Evolutionary conservation across 305 asterid genomes (phyloP).

Genomic region (Fraxinus paxiana): DNA sequence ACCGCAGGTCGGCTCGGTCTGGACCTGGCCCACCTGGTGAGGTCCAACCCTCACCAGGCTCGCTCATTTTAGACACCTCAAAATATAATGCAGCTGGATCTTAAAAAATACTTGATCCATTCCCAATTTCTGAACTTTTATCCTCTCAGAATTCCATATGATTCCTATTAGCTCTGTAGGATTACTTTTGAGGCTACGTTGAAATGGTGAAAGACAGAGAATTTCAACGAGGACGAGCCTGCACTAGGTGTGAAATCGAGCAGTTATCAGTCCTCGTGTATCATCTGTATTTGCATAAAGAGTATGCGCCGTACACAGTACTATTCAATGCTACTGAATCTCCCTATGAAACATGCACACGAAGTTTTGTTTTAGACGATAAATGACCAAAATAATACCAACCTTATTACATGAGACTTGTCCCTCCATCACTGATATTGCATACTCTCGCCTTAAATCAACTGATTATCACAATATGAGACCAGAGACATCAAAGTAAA

Average conservation of each 20-base stretch:
- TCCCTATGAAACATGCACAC: not conserved
- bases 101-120: not conserved
- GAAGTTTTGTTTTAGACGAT: not conserved
- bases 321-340: not conserved
- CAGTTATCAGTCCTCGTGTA: not conserved
- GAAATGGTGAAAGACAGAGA: not conserved
- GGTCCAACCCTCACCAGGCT: not conserved
- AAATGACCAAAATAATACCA: not conserved
- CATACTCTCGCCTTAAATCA: not conserved
- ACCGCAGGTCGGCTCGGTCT: not conserved
- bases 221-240: not conserved
- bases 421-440: not conserved
- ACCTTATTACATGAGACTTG: not conserved
- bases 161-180: not conserved
- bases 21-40: not conserved
- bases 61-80: not conserved
- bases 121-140: not conserved
- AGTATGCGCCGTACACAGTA: not conserved
- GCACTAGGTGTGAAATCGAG: not conserved
- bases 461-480: not conserved
- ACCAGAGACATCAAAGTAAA: not conserved
- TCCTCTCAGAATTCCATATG: not conserved
- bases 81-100: not conserved
- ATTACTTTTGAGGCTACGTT: not conserved
- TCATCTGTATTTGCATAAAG: not conserved